Base-by-base conservation (phyloP, 495 filamentous ascomycete genomes). In the Tuber aestivum region DNA sequence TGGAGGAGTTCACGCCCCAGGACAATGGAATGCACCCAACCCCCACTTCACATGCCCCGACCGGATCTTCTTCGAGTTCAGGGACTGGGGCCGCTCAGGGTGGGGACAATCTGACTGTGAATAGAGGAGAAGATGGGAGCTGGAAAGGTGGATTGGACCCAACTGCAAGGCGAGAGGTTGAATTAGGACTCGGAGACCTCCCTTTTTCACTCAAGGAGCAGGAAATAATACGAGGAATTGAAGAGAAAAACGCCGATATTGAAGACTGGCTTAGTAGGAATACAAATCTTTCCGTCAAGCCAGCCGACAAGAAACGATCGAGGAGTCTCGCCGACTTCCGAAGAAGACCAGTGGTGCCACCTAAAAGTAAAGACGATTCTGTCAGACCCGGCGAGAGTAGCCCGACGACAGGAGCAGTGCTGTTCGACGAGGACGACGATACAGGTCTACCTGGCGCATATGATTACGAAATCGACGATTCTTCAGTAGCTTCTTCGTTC, bases 391-490 rank as follows among this genome's bases (percentile, higher is more conserved):
- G 72, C 37, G 74, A 72, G 35, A 73, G 50, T 69, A 50, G 70
- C 40, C 32, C n/a, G 10, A 41, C 70, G 23, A 75, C 48, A 18
- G 50, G 41, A 20, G 45, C 68, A 3, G 71, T 71, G 21, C 75
- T 41, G n/a, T 12, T 50, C 12, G 38, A 75, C 20, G 48, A 61
- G n/a, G 76, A 56, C 14, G 50, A 38, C 21, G 79, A 75, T 44
- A 48, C 21, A 41, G 69, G 48, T 8, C 38, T 69, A 10, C 32
- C 61, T 23, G 72, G 48, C 6, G 77, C 71, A 12, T 68, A 70
- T 40, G 80, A 82, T 61, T 79, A 81, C 21, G 76, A 79, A 18
- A 78, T 82, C 0, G 82, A 83, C 38, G 80, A 78, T n/a, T 78
- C 68, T 70, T 80, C 82, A 41, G 72, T 74, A 14, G 73, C 73